Evolutionary conservation across 257 asterid species (phyloP).

Genomic region (Mitragyna speciosa): DNA sequence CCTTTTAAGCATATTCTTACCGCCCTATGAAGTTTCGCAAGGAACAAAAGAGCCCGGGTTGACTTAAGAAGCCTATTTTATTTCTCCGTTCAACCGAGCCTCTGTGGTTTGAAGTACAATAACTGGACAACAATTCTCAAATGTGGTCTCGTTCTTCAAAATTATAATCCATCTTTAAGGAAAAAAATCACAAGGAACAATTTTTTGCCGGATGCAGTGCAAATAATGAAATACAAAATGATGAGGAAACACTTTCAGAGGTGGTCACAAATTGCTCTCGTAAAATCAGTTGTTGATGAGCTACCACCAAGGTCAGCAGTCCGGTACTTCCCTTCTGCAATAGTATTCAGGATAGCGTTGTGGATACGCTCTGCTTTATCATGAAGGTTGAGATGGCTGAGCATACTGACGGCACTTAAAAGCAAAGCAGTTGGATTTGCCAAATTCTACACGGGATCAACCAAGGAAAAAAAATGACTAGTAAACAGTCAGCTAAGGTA

Average conservation of each 20-base stretch:
- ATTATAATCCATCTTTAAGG: conserved; percentile 13
- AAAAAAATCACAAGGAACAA: conserved; percentile 34
- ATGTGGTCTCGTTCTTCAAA: conserved; percentile 8
- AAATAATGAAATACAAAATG: conserved; percentile 22
- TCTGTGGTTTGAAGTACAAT: not conserved
- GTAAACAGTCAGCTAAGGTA: conserved; percentile 4
- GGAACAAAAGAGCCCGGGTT: not conserved
- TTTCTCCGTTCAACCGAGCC: not conserved
- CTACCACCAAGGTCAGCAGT: conserved; percentile 95
- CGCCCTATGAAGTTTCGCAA: not conserved
- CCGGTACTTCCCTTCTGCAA: conserved; percentile 87
- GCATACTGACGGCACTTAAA: conserved; percentile 76
- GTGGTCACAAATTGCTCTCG: conserved; percentile 80
- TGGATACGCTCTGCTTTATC: conserved; percentile 81
- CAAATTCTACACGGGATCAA: conserved; percentile 56
- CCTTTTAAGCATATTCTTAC: not conserved
- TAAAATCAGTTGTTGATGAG: conserved; percentile 72
- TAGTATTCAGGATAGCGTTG: conserved; percentile 73
- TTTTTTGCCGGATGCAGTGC: not conserved
- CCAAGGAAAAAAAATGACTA: conserved; percentile 5
- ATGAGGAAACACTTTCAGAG: conserved; percentile 33
- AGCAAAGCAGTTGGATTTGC: conserved; percentile 98
- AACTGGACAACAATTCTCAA: not conserved
- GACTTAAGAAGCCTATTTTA: not conserved
- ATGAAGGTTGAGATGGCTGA: conserved; percentile 74